phyloP scores from a whole-genome alignment of 2,329 filamentous ascomycete species.

The Trichoderma lentiforme region DNA sequence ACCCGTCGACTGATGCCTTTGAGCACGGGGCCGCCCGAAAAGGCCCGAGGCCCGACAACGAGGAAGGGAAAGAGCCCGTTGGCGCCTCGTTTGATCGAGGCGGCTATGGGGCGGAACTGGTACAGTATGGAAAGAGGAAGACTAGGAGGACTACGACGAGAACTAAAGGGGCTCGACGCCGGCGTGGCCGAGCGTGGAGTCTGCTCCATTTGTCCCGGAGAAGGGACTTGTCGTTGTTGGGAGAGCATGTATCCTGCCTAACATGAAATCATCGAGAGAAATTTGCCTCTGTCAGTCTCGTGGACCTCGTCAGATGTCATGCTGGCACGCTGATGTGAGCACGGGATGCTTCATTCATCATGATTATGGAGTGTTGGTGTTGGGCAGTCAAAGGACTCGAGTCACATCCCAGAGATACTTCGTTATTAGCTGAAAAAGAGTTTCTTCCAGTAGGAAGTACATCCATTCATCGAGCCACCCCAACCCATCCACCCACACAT shows the following conservation, averaged over 20 bases:
- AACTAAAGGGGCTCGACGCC: neutral
- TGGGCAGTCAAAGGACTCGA: neutral
- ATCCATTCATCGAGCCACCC: neutral
- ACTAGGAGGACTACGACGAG: neutral
- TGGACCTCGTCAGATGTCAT: neutral
- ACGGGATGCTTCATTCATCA: neutral
- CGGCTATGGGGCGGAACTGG: neutral
- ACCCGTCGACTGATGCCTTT: neutral
- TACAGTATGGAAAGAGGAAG: neutral
- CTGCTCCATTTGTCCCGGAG: neutral
- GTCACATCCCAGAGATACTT: neutral
- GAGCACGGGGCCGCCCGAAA: slow-evolving; percentile 16
- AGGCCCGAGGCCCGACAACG: slow-evolving; percentile 13
- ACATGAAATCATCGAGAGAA: neutral
- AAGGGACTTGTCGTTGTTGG: neutral
- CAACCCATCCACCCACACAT: neutral
- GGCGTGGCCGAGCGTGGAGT: slow-evolving; percentile 4
- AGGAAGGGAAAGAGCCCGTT: neutral
- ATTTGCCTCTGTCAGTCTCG: neutral
- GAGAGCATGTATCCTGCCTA: neutral
- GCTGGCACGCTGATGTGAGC: slow-evolving; percentile 6
- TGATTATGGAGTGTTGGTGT: neutral
- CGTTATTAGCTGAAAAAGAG: slow-evolving; percentile 1
- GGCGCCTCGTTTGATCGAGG: neutral
- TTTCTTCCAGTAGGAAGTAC: neutral